These are phyloP conservation scores for Cantharellus cinnabarinus DNA, from an alignment of 768 basidiomycete species.

Conservation along the genomic window DNA sequence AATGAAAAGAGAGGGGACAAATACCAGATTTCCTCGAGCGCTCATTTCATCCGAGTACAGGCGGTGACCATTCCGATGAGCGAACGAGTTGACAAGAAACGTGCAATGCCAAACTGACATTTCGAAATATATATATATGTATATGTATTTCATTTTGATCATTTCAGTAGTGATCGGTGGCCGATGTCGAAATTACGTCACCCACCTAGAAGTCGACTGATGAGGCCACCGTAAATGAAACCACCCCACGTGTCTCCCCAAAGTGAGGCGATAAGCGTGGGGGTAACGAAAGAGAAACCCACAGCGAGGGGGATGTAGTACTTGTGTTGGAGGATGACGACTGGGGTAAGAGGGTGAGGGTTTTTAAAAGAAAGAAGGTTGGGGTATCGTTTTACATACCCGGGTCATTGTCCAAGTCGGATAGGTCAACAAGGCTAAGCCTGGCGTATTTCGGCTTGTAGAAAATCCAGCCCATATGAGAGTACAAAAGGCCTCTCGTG, in stretches of 20 bases:
- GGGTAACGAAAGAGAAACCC: constrained; percentile 36
- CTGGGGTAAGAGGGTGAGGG: not conserved
- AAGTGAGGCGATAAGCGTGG: constrained; percentile 30
- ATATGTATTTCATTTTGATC: too few species aligned
- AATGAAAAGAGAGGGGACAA: too few species aligned
- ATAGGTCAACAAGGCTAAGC: constrained; percentile 40
- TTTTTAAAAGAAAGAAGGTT: too few species aligned
- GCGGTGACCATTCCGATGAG: constrained; percentile 82
- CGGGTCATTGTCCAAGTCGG: constrained; percentile 30
- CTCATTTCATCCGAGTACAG: constrained; percentile 67
- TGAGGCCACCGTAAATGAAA: constrained; percentile 50
- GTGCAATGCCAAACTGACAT: constrained; percentile 53
- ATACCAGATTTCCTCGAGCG: constrained; percentile 49
- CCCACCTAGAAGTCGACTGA: constrained; percentile 37
- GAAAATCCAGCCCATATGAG: constrained; percentile 79
- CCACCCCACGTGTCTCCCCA: constrained; percentile 50
- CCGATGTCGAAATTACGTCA: constrained; percentile 9
- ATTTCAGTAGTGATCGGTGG: constrained; percentile 1
- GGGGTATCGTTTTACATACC: too few species aligned
- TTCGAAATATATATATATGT: not conserved
- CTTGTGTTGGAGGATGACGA: not conserved
- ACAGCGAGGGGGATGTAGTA: constrained; percentile 41
- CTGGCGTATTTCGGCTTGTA: constrained; percentile 46
- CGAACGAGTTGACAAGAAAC: constrained; percentile 91
- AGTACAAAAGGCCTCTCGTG: constrained; percentile 48